A percentile compares a stretch with the other conserved stretches of the same genome.
Evolutionary conservation across 768 basidiomycete genomes (phyloP).

Genomic region (Clitopilus passeckerianus): DNA sequence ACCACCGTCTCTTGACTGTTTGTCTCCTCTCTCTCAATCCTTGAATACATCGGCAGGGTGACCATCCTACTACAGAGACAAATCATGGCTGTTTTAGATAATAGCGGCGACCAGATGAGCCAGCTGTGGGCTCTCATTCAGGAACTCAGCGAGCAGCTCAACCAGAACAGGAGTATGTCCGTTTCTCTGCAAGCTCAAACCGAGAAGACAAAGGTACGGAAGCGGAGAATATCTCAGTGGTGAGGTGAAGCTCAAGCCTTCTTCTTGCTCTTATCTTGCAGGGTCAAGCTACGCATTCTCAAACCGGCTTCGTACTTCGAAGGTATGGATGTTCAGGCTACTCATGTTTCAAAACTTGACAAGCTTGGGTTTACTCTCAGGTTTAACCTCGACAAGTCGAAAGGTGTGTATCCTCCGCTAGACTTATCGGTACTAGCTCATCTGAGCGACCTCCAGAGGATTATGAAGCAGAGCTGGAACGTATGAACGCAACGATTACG

Average conservation of each 20-base stretch:
- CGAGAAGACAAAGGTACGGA: constrained; percentile 71
- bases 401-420: constrained; percentile 55
- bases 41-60: background rate
- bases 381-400: constrained; percentile 85
- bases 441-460: constrained; percentile 51
- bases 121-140: constrained; percentile 65
- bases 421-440: background rate
- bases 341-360: background rate
- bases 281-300: constrained; percentile 85
- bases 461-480: constrained; percentile 86
- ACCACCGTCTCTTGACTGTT: background rate
- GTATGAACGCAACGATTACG: constrained; percentile 75
- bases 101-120: constrained; percentile 44
- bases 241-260: background rate
- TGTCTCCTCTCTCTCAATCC: background rate
- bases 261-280: constrained; percentile 20
- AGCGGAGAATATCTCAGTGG: background rate
- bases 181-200: constrained; percentile 69
- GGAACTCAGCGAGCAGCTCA: constrained; percentile 82
- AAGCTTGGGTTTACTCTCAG: constrained; percentile 24
- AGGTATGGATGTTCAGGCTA: constrained; percentile 39
- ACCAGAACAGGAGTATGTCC: constrained; percentile 70
- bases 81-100: constrained; percentile 53
- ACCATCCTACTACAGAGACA: background rate
- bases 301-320: constrained; percentile 88